These are phyloP conservation scores for Hymenoscyphus salicellus DNA, from an alignment of 2,329 filamentous ascomycete species.

Conservation along the genomic window DNA sequence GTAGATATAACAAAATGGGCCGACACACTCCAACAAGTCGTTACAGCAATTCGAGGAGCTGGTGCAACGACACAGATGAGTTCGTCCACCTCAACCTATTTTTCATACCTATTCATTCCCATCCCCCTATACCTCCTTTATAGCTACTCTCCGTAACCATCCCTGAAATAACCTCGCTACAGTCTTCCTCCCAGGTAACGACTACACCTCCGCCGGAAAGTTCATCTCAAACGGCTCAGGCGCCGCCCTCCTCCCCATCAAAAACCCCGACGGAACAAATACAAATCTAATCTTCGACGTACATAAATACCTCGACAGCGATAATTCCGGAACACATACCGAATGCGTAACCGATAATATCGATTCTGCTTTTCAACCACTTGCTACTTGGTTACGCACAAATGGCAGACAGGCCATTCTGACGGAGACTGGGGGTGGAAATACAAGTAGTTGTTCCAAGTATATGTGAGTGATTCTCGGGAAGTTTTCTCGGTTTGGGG, in stretches of 20 bases:
- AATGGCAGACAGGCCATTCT: constrained; percentile 50
- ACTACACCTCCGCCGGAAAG: constrained; percentile 51
- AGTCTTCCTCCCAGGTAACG: constrained; percentile 60
- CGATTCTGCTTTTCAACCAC: constrained; percentile 43
- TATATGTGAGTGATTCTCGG: constrained; percentile 30
- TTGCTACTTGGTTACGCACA: constrained; percentile 47
- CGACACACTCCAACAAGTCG: constrained; percentile 57
- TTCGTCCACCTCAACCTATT: not conserved
- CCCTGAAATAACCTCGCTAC: no score
- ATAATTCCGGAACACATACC: constrained; percentile 52
- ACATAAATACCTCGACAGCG: constrained; percentile 59
- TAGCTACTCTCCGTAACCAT: no score
- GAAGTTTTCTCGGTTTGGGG: no score
- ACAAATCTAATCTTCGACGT: constrained; percentile 57
- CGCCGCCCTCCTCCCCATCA: constrained; percentile 50
- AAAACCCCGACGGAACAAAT: constrained; percentile 57
- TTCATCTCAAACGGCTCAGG: constrained; percentile 50
- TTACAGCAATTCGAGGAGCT: constrained; percentile 62
- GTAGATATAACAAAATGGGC: constrained; percentile 56
- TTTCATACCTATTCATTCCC: no score
- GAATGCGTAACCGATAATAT: constrained; percentile 55
- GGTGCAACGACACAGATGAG: constrained; percentile 61
- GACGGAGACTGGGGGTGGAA: constrained; percentile 50
- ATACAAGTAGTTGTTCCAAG: constrained; percentile 34
- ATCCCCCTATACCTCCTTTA: no score